These are phyloP conservation scores for Hyphodiscus hymeniophilus DNA, from an alignment of 495 filamentous ascomycete genomes.

Conservation along the genomic window DNA sequence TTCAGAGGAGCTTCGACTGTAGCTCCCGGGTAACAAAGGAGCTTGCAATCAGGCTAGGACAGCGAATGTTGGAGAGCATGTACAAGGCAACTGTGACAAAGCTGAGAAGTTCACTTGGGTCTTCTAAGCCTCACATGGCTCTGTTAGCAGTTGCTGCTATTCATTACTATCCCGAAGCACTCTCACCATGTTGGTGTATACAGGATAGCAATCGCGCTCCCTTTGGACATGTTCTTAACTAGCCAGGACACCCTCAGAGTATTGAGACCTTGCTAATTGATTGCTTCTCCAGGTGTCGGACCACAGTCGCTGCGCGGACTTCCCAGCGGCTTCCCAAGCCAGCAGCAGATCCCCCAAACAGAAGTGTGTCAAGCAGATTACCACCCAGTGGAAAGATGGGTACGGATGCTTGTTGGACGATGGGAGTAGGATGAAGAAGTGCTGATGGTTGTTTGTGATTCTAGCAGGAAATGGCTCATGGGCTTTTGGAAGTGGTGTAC, in stretches of 20 bases:
- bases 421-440: constrained; percentile 18
- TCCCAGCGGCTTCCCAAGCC: constrained; percentile 56
- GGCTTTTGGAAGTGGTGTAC: constrained; percentile 59
- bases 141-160: too few relatives aligned
- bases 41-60: too few relatives aligned
- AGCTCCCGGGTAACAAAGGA: too few relatives aligned
- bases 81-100: too few relatives aligned
- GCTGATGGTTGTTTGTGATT: constrained; percentile 23
- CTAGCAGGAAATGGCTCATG: constrained; percentile 59
- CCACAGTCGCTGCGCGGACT: constrained; percentile 64
- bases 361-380: constrained; percentile 60
- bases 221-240: not conserved
- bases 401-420: constrained; percentile 30
- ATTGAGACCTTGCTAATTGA: too few relatives aligned
- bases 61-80: too few relatives aligned
- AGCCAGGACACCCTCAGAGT: not conserved
- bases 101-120: too few relatives aligned
- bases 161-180: too few relatives aligned
- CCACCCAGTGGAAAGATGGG: constrained; percentile 70
- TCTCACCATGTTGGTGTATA: too few relatives aligned
- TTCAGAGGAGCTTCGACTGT: too few relatives aligned
- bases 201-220: too few relatives aligned
- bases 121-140: too few relatives aligned
- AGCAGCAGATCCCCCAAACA: constrained; percentile 56
- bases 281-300: constrained; percentile 42